These are phyloP conservation scores for Kurtzmaniella cleridarum DNA, from an alignment of 805 yeast genomes.

Conservation along the genomic window DNA sequence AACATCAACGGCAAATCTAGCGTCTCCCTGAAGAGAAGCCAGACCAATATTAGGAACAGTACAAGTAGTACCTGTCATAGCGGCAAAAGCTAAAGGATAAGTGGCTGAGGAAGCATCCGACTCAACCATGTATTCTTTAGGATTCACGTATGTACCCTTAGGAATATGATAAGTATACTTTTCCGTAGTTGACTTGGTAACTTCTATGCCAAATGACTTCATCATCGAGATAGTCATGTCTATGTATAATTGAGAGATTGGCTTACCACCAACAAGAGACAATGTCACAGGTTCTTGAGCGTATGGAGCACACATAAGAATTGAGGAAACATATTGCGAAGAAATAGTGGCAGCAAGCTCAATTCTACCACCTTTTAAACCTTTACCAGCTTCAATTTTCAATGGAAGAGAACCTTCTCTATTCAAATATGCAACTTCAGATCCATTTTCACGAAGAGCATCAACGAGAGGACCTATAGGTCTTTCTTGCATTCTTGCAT, in stretches of 20 bases:
- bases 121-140: constrained; percentile 82
- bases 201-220: constrained; percentile 81
- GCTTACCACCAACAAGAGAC: constrained; percentile 90
- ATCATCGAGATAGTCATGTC: constrained; percentile 97
- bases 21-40: constrained; percentile 92
- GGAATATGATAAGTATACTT: constrained; percentile 89
- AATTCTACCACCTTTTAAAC: constrained; percentile 83
- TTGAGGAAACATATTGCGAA: constrained; percentile 94
- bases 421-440: constrained; percentile 65
- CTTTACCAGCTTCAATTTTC: constrained; percentile 59
- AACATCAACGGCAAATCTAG: constrained; percentile 91
- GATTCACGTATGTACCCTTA: constrained; percentile 72
- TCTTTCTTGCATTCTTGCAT: constrained; percentile 94
- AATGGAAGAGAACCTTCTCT: constrained; percentile 82
- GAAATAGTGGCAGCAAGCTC: constrained; percentile 95
- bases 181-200: constrained; percentile 62
- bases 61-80: constrained; percentile 87
- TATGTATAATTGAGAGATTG: constrained; percentile 90
- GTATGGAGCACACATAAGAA: constrained; percentile 96
- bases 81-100: constrained; percentile 96
- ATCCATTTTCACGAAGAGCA: constrained; percentile 79
- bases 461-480: constrained; percentile 96
- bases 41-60: constrained; percentile 94
- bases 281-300: constrained; percentile 85
- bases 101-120: constrained; percentile 98